Evolutionary conservation across 495 filamentous ascomycete species (phyloP).

Genomic region (Penicillium riverlandense): DNA sequence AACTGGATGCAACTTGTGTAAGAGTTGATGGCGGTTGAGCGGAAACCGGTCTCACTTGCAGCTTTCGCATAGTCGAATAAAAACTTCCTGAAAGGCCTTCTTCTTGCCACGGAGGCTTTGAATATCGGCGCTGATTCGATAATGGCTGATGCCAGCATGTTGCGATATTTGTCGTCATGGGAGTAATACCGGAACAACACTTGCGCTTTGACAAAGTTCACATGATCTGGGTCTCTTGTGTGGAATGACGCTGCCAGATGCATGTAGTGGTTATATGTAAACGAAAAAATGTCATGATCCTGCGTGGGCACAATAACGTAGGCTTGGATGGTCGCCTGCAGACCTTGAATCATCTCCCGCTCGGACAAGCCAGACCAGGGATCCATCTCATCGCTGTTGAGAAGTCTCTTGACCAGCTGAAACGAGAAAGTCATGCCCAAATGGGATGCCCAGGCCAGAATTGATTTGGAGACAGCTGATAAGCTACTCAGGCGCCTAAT

Average conservation of each 20-base stretch:
- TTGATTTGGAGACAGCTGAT: conserved; percentile 47
- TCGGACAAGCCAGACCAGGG: neutral
- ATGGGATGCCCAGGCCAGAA: conserved; percentile 68
- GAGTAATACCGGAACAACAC: neutral
- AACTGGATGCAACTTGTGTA: conserved; percentile 1
- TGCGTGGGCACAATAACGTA: conserved; percentile 59
- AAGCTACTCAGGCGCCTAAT: conserved; percentile 57
- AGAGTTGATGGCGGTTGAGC: conserved; percentile 1
- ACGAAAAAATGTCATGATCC: conserved; percentile 57
- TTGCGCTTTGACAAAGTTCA: neutral
- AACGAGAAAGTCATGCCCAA: conserved; percentile 64
- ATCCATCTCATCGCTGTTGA: conserved; percentile 17
- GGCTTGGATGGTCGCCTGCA: conserved; percentile 57
- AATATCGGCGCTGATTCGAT: conserved; percentile 1
- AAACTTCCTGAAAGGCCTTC: conserved; percentile 1
- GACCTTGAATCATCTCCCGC: conserved; percentile 47
- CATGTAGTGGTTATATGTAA: conserved; percentile 54
- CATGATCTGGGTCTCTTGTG: conserved; percentile 35
- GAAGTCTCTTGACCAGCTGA: conserved; percentile 52
- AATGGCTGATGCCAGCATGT: conserved; percentile 1
- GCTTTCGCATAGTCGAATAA: conserved; percentile 2
- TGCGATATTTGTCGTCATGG: conserved; percentile 4
- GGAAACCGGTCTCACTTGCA: conserved; percentile 3
- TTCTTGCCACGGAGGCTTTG: neutral
- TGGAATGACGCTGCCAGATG: conserved; percentile 57